Evolutionary conservation across 164 flowering plant genomes (phyloP), one percentile per base, ranked within the genome.

Genomic region (Chimonanthus praecox): DNA sequence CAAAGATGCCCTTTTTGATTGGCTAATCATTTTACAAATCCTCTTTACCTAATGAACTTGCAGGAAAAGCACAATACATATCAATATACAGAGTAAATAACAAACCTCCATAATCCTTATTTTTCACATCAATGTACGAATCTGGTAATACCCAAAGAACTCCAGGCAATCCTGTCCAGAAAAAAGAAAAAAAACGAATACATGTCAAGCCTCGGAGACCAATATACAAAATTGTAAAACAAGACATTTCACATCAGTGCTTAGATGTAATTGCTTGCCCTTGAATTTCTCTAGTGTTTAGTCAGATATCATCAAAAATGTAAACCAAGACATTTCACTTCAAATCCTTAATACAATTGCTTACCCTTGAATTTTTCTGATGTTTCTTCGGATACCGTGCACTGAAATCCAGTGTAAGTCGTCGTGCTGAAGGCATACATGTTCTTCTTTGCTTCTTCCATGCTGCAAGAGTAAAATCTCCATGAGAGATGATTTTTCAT

Each of bases 401-500:
- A 96, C 48, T 96, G 98, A 71, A 96, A 96, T 69, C 98, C 98
- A 70, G 98, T 94, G 81, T 96, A 96, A 7, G 97, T 92, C n/a
- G 99, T 94, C 18, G 98, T 92, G 75, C 98, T 93, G 75, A 95
- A 95, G 7, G 99, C 99, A 81, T 95, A 95, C 97, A 95, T 90
- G 69, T 93, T 95, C 87, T 93, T 95, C 88, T 95, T 95, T 49
- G 99, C 99, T 79, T 93, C 98, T 81, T 95, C 99, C 94, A 93
- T 95, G 83, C 98, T 95, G 85, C 74, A 69, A 76, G 67, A 18
- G 68, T 44, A 45, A n/a, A 71, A 70, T 20, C 50, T 15, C 49
- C 3, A 61, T 47, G 60, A 70, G 11, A 47, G 58, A 64, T 64
- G 43, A 67, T 33, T 33, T 33, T 33, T 33, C 33, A 33, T 33